These are phyloP conservation scores for Beauveria medogensis DNA, from an alignment of 2,329 filamentous ascomycete genomes.

Conservation along the genomic window DNA sequence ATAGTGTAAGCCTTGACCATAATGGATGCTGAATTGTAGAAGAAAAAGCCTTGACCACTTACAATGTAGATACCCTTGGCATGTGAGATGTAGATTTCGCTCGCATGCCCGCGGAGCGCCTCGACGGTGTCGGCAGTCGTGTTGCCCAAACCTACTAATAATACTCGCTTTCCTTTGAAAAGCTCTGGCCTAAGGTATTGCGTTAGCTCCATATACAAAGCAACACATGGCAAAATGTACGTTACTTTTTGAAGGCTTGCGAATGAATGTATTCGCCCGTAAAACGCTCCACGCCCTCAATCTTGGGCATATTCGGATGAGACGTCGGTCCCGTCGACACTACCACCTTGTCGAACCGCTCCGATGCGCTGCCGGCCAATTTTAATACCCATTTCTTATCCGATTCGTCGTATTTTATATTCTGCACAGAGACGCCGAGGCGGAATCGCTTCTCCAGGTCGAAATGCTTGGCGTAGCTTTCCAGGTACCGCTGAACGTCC, in stretches of 20 bases:
- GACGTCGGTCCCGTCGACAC: conserved; percentile 27
- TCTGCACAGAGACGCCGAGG: conserved; percentile 18
- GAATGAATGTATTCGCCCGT: conserved; percentile 32
- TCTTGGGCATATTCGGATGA: conserved; percentile 25
- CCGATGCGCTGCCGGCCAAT: conserved; percentile 15
- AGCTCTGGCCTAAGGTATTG: conserved; percentile 15
- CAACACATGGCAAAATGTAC: not conserved
- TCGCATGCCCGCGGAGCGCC: conserved; percentile 25
- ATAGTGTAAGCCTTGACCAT: not conserved
- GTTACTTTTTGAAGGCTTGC: conserved; percentile 25
- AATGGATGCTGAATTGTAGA: conserved; percentile 15
- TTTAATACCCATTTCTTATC: conserved; percentile 21
- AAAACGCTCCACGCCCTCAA: conserved; percentile 29
- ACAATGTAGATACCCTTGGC: conserved; percentile 24
- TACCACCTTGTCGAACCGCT: conserved; percentile 30
- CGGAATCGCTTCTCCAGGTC: conserved; percentile 19
- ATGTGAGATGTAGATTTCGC: conserved; percentile 34
- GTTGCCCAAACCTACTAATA: conserved; percentile 35
- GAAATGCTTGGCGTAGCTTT: conserved; percentile 26
- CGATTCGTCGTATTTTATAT: conserved; percentile 16
- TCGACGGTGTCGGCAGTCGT: conserved; percentile 25
- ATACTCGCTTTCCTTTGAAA: conserved; percentile 33
- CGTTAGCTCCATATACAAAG: not conserved
- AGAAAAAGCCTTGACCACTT: conserved; percentile 14
- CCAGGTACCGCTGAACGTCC: conserved; percentile 25